Evolutionary conservation across 345 rosid species (phyloP).

Genomic region (Ricinus communis): DNA sequence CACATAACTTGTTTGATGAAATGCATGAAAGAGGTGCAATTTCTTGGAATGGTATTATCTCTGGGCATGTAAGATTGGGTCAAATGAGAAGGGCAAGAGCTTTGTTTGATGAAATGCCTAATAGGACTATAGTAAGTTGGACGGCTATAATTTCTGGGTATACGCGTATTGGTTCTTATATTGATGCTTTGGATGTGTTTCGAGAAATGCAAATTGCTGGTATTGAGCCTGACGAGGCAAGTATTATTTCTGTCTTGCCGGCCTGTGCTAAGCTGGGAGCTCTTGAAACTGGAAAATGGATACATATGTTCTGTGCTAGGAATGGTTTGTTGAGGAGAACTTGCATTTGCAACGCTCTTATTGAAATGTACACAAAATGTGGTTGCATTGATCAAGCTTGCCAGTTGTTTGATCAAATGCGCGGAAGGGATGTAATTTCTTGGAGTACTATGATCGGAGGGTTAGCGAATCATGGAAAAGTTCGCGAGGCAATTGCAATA

Average conservation of each 20-base stretch:
- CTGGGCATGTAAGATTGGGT: conserved; percentile 20
- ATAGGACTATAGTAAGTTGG: conserved; percentile 19
- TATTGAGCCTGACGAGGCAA: conserved; percentile 25
- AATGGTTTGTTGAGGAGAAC: conserved; percentile 24
- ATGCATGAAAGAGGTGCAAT: conserved; percentile 19
- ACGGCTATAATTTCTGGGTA: conserved; percentile 21
- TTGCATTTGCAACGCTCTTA: conserved; percentile 16
- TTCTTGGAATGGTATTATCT: conserved; percentile 19
- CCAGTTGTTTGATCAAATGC: conserved; percentile 18
- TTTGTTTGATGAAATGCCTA: conserved; percentile 20
- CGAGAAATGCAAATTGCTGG: conserved; percentile 19
- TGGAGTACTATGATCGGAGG: conserved; percentile 27
- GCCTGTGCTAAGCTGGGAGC: conserved; percentile 26
- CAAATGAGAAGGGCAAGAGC: conserved; percentile 25
- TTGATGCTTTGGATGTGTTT: conserved; percentile 24
- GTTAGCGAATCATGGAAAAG: conserved; percentile 23
- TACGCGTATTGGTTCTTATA: conserved; percentile 10
- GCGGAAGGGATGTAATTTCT: conserved; percentile 18
- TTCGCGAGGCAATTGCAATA: conserved; percentile 15
- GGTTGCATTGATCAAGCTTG: conserved; percentile 24
- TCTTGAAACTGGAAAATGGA: conserved; percentile 25
- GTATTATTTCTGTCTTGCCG: conserved; percentile 24
- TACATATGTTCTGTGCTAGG: conserved; percentile 22
- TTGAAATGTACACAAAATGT: conserved; percentile 27
- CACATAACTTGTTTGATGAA: conserved; percentile 18